phyloP scores from a whole-genome alignment of 2,329 filamentous ascomycete species.

The Paracamarosporium sp. region DNA sequence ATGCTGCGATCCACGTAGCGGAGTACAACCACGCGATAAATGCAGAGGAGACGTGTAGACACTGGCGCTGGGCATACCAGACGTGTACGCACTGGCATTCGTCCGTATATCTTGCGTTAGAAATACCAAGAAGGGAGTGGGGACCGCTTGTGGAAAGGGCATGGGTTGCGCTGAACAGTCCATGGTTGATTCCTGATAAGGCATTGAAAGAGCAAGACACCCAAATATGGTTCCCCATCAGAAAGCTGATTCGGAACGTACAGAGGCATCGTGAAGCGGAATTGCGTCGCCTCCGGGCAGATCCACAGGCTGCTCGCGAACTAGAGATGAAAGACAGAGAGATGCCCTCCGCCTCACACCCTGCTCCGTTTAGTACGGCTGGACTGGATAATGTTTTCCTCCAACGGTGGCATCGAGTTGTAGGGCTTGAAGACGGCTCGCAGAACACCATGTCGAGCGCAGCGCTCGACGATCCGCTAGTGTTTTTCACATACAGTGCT shows the following conservation, averaged over 20 bases:
- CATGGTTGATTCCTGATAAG: slow-evolving; percentile 50
- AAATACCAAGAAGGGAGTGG: slow-evolving; percentile 21
- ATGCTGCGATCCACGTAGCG: slow-evolving; percentile 61
- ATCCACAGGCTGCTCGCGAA: slow-evolving; percentile 28
- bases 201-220: slow-evolving; percentile 37
- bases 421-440: neutral
- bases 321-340: slow-evolving; percentile 27
- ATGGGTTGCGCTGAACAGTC: slow-evolving; percentile 35
- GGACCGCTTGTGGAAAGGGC: slow-evolving; percentile 22
- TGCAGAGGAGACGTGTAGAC: slow-evolving; percentile 14
- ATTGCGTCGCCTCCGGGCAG: slow-evolving; percentile 31
- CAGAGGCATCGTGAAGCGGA: slow-evolving; percentile 42
- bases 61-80: slow-evolving; percentile 28
- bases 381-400: neutral
- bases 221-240: slow-evolving; percentile 45
- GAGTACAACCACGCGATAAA: slow-evolving; percentile 44
- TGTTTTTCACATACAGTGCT: neutral
- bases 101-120: slow-evolving; percentile 23
- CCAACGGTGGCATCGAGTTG: neutral
- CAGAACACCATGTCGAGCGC: neutral
- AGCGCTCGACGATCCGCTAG: neutral
- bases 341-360: slow-evolving; percentile 9
- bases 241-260: slow-evolving; percentile 38
- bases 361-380: neutral
- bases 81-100: slow-evolving; percentile 28